These are phyloP conservation scores for Blastocladiella britannica DNA, from an alignment of 192 early-diverging fungal genomes.

Conservation along the genomic window DNA sequence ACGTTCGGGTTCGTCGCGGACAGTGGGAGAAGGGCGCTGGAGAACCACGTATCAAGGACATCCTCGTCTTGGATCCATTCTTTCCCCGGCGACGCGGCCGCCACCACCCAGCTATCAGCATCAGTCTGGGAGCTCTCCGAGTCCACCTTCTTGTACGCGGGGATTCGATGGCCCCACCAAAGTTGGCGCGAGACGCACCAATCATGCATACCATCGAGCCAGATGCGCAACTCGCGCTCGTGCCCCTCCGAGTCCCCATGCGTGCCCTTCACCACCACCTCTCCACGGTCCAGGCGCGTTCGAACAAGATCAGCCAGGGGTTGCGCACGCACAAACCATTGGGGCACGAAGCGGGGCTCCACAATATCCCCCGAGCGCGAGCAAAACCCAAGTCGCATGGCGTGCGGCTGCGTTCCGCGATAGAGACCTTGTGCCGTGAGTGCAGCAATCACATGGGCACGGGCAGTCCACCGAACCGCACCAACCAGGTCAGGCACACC, in stretches of 20 bases:
- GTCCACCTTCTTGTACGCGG: slow-evolving; percentile 55
- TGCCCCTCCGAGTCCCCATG: too few relatives aligned
- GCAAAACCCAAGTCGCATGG: slow-evolving; percentile 47
- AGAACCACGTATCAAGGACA: slow-evolving; percentile 97
- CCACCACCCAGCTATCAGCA: slow-evolving; percentile 36
- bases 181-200: slow-evolving; percentile 96
- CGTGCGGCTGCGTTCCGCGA: slow-evolving; percentile 50
- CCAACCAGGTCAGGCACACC: background rate
- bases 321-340: slow-evolving; percentile 91
- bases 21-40: slow-evolving; percentile 76
- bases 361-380: slow-evolving; percentile 82
- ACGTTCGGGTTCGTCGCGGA: slow-evolving; percentile 29
- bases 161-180: slow-evolving; percentile 96
- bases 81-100: slow-evolving; percentile 29
- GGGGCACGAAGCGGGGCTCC: slow-evolving; percentile 85
- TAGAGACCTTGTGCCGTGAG: slow-evolving; percentile 48
- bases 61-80: slow-evolving; percentile 65
- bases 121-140: slow-evolving; percentile 16
- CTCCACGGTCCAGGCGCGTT: too few relatives aligned
- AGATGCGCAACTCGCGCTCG: background rate
- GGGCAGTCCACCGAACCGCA: slow-evolving; percentile 11
- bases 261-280: too few relatives aligned
- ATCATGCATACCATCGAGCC: slow-evolving; percentile 53
- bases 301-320: too few relatives aligned
- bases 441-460: slow-evolving; percentile 39